These are phyloP conservation scores for Citrus australasica DNA, from an alignment of 345 rosid genomes.

Conservation along the genomic window DNA sequence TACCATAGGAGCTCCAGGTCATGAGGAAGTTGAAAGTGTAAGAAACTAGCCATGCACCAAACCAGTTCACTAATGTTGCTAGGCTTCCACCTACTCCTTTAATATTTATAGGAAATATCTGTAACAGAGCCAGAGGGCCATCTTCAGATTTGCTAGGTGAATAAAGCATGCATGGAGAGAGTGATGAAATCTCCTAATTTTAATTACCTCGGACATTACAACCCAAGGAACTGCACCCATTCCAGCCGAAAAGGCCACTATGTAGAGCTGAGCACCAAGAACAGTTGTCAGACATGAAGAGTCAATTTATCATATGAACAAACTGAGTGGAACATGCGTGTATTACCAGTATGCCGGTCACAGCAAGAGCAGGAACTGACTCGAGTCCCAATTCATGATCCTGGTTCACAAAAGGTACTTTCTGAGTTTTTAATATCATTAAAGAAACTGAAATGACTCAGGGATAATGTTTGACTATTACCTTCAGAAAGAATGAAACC, in stretches of 20 bases:
- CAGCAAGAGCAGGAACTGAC: constrained; percentile 67
- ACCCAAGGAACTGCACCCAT: constrained; percentile 99
- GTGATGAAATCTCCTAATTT: not conserved
- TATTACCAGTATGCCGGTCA: constrained; percentile 75
- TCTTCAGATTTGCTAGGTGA: not conserved
- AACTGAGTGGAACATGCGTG: not conserved
- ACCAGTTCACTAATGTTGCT: constrained; percentile 92
- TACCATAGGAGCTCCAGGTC: constrained; percentile 96
- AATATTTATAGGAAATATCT: constrained; percentile 91
- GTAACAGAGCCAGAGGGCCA: constrained; percentile 12
- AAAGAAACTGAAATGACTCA: not conserved
- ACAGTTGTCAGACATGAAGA: not conserved
- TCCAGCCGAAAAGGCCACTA: constrained; percentile 80
- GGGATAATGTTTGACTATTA: constrained; percentile 10
- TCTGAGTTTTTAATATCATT: not conserved
- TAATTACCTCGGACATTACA: constrained; percentile 86
- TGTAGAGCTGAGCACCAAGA: constrained; percentile 53
- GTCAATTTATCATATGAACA: not conserved
- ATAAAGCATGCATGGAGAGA: not conserved
- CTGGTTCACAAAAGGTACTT: constrained; percentile 29
- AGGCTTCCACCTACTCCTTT: constrained; percentile 94
- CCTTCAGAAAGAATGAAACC: constrained; percentile 73
- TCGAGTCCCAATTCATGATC: constrained; percentile 56
- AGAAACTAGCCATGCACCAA: constrained; percentile 91
- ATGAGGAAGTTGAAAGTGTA: constrained; percentile 90